Percentiles rank a stretch among this genome's conserved stretches.
Evolutionary conservation across 2,329 filamentous ascomycete genomes (phyloP).

Genomic region (Scytalidium sp.): DNA sequence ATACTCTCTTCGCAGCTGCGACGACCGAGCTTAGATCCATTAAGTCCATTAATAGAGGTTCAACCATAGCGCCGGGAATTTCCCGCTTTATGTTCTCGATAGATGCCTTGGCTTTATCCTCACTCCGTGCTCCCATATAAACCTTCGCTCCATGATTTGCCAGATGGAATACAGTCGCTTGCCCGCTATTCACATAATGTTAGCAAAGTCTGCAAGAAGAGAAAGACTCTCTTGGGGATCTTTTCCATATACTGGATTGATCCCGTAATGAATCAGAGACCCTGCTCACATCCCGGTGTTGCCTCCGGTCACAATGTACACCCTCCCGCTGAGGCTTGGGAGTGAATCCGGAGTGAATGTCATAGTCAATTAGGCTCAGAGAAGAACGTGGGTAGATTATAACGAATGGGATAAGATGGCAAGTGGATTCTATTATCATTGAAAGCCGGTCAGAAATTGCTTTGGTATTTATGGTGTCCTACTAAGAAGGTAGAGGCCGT

Average conservation of each 20-base stretch:
- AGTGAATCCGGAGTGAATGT: conserved; percentile 19
- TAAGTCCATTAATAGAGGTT: conserved; percentile 33
- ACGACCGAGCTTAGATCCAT: conserved; percentile 32
- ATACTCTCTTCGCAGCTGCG: conserved; percentile 26
- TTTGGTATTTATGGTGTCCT: no score
- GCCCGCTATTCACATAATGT: background rate
- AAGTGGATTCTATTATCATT: no score
- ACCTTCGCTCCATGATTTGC: conserved; percentile 33
- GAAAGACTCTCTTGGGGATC: no score
- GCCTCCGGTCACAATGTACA: conserved; percentile 13
- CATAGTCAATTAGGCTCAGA: no score
- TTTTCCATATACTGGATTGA: background rate
- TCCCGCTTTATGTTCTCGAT: conserved; percentile 35
- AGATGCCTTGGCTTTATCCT: conserved; percentile 33
- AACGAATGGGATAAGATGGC: no score
- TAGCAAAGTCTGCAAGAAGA: background rate
- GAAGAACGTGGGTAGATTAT: no score
- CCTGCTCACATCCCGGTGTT: background rate
- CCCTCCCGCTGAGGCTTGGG: conserved; percentile 15
- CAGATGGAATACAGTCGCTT: conserved; percentile 2
- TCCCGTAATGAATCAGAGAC: background rate
- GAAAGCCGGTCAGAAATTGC: no score
- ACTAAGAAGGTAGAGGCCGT: no score
- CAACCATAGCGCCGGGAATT: conserved; percentile 27
- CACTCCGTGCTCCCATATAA: conserved; percentile 39